Evolutionary conservation across 2,329 filamentous ascomycete genomes (phyloP).

Genomic region (Fusarium incarnatum): DNA sequence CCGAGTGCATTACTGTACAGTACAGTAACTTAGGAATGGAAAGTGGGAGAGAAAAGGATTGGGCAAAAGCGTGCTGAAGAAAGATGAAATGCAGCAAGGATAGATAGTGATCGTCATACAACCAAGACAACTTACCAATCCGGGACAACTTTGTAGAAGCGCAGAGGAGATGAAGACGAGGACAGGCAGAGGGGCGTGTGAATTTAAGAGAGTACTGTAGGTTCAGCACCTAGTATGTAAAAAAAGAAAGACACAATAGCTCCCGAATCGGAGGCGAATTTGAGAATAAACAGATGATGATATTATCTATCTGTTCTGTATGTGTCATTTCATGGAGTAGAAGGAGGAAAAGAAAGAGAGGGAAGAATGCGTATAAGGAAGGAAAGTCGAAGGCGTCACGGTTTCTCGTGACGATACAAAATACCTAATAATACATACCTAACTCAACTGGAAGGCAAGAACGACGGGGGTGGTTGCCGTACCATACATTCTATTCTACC

Average conservation of each 20-base stretch:
- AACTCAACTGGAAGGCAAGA: neutral
- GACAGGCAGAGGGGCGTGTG: neutral
- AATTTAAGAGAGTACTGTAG: neutral
- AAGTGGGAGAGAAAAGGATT: neutral
- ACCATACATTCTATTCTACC: neutral
- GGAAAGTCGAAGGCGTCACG: conserved; percentile 37
- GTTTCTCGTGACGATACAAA: conserved; percentile 8
- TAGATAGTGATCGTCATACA: conserved; percentile 46
- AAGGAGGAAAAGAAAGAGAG: neutral
- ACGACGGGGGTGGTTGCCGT: conserved; percentile 4
- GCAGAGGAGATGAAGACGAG: neutral
- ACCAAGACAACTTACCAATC: conserved; percentile 42
- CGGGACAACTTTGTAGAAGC: conserved; percentile 27
- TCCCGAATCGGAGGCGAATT: conserved; percentile 18
- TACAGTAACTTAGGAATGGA: neutral
- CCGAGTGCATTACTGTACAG: neutral
- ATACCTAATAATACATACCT: neutral
- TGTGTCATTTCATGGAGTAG: neutral
- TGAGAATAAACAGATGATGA: neutral
- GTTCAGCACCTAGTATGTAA: neutral
- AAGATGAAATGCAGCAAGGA: conserved; percentile 31
- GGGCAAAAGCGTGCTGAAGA: conserved; percentile 10
- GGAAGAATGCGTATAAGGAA: neutral
- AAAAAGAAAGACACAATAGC: conserved; percentile 14
- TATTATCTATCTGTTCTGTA: neutral